These are phyloP conservation scores for Cladorrhinum sp. DNA, from an alignment of 2,329 filamentous ascomycete species.

Conservation along the genomic window DNA sequence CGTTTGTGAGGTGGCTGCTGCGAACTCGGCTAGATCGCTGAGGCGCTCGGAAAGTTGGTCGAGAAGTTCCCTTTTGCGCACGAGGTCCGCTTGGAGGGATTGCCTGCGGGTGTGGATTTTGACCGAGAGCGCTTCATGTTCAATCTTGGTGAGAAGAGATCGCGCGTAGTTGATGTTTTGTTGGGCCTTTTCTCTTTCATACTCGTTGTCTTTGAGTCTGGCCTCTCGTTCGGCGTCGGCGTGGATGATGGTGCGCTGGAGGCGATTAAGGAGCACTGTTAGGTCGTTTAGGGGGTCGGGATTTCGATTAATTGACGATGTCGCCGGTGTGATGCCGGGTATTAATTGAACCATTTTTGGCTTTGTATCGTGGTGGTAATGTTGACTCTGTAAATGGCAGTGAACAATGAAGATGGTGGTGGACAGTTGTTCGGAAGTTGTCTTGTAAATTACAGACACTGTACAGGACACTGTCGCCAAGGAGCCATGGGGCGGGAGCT, in stretches of 20 bases:
- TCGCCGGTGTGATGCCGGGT: constrained; percentile 13
- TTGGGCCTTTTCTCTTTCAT: constrained; percentile 59
- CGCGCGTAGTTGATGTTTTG: constrained; percentile 72
- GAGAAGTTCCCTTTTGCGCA: constrained; percentile 61
- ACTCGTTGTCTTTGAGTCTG: constrained; percentile 58
- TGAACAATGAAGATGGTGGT: not conserved
- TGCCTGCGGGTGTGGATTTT: constrained; percentile 57
- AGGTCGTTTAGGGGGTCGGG: constrained; percentile 50
- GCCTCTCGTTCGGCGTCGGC: constrained; percentile 57
- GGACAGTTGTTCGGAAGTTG: constrained; percentile 3
- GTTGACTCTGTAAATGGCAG: not conserved
- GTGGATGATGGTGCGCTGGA: constrained; percentile 64
- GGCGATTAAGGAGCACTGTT: constrained; percentile 59
- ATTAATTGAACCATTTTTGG: constrained; percentile 27
- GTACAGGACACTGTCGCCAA: constrained; percentile 2
- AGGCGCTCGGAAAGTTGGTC: constrained; percentile 65
- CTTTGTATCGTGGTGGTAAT: not conserved
- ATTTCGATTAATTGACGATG: constrained; percentile 9
- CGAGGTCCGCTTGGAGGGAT: constrained; percentile 61
- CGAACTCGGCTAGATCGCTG: constrained; percentile 63
- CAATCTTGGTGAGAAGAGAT: constrained; percentile 64
- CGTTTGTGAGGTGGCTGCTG: constrained; percentile 35
- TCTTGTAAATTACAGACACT: constrained; percentile 1
- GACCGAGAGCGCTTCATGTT: constrained; percentile 62
- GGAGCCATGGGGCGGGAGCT: constrained; percentile 19